Conservation (phyloP, 1,284 basidiomycete genomes). For the Cryptococcus wingfieldii region DNA sequence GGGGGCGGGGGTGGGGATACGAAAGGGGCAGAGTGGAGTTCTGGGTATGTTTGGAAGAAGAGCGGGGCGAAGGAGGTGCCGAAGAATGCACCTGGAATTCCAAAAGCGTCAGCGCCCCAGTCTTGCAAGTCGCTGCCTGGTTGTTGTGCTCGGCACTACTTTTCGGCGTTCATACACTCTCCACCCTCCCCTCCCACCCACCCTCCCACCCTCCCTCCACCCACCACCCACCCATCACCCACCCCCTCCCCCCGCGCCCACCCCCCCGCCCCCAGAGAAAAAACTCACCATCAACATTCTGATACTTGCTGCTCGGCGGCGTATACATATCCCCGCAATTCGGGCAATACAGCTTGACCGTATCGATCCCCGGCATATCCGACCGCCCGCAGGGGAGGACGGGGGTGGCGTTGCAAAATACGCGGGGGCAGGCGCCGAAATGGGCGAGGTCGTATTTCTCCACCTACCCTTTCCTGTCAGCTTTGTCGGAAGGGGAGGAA, state of each 20-base stretch:
- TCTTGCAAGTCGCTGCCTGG: no score
- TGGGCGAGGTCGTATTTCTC: constrained; percentile 92
- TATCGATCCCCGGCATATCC: constrained; percentile 95
- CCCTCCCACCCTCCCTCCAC: no score
- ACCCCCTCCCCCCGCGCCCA: no score
- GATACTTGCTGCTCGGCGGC: constrained; percentile 91
- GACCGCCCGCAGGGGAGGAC: constrained; percentile 94
- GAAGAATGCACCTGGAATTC: constrained; percentile 99
- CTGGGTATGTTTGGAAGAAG: constrained; percentile 95
- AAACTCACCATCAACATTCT: constrained; percentile 84
- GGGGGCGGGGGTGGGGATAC: constrained; percentile 54
- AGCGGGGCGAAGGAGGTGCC: constrained; percentile 97
- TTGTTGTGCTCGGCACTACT: no score
- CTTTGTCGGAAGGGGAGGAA: no score
- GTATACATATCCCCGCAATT: constrained; percentile 97
- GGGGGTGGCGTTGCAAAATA: constrained; percentile 84
- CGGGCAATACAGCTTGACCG: constrained; percentile 96
- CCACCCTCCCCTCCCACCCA: no score
- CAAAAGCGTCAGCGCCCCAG: no score
- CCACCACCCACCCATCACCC: no score
- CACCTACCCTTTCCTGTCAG: no score
- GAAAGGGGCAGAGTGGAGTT: constrained; percentile 81
- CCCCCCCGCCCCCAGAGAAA: background rate
- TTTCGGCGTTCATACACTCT: no score
- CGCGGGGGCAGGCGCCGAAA: constrained; percentile 93